phyloP scores from a whole-genome alignment of 2,329 filamentous ascomycete species.

The Monilinia fructicola region DNA sequence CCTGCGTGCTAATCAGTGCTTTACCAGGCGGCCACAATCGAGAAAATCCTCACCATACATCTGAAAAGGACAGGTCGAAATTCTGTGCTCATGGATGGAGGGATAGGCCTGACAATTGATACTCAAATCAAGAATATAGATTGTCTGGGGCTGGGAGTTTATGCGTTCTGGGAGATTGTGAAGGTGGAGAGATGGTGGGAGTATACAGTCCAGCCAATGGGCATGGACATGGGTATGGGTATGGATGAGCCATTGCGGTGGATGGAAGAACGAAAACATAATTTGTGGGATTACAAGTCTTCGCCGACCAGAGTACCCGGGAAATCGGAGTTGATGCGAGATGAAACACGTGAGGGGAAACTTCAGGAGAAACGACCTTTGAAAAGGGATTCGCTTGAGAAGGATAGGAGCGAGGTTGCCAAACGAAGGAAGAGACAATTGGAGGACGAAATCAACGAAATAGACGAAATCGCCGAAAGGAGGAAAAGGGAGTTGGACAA shows the following conservation, averaged over 20 bases:
- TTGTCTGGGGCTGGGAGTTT: background rate
- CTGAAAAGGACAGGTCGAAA: conserved; percentile 3
- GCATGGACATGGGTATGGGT: no score
- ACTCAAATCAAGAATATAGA: background rate
- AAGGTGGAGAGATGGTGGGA: conserved; percentile 15
- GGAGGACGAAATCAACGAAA: background rate
- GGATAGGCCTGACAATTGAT: background rate
- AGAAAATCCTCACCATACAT: background rate
- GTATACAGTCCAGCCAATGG: background rate
- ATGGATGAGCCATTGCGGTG: no score
- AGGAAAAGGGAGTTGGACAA: background rate
- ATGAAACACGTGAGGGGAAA: background rate
- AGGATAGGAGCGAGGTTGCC: background rate
- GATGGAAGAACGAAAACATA: no score
- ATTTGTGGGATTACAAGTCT: no score
- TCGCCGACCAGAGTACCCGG: background rate
- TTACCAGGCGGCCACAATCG: background rate
- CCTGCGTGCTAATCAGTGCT: background rate
- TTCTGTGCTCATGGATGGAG: conserved; percentile 3
- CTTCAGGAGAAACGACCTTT: background rate
- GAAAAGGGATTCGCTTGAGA: background rate
- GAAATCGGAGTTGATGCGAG: background rate
- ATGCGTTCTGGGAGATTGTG: conserved; percentile 8
- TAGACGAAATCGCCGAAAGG: no score
- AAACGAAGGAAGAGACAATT: background rate